Evolutionary conservation across 2,329 filamentous ascomycete genomes (phyloP).

Genomic region (Botrytis fabae): DNA sequence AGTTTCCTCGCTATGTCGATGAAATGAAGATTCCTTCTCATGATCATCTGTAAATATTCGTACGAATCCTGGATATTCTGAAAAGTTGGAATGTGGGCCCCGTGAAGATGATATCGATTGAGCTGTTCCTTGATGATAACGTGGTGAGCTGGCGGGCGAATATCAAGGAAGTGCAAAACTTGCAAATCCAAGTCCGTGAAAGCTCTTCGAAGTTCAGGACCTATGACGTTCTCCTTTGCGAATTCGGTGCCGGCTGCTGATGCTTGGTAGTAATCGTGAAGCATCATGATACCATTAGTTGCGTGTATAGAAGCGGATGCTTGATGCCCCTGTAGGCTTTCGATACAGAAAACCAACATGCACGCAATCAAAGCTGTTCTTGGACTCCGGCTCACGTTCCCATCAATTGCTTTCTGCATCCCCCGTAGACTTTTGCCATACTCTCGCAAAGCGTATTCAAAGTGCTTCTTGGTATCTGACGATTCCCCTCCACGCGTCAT

Average conservation of each 20-base stretch:
- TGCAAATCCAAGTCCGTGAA: constrained; percentile 22
- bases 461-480: constrained; percentile 1
- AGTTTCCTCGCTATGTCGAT: constrained; percentile 2
- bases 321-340: constrained; percentile 24
- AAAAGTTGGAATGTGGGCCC: constrained; percentile 5
- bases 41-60: constrained; percentile 22
- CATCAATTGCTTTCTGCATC: constrained; percentile 17
- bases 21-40: constrained; percentile 27
- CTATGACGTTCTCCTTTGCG: background rate
- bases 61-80: constrained; percentile 18
- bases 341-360: constrained; percentile 25
- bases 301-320: constrained; percentile 23
- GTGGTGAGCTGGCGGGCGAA: background rate
- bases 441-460: constrained; percentile 21
- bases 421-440: constrained; percentile 20
- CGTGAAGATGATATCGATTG: background rate
- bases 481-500: background rate
- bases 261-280: background rate
- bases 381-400: background rate
- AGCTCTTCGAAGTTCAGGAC: constrained; percentile 5
- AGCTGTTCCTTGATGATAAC: constrained; percentile 7
- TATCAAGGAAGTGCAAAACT: constrained; percentile 20
- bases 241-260: background rate
- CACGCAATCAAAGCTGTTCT: constrained; percentile 23
- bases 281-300: constrained; percentile 14